Evolutionary conservation across 306 rosid species (phyloP).

Genomic region (Citrullus colocynthis): DNA sequence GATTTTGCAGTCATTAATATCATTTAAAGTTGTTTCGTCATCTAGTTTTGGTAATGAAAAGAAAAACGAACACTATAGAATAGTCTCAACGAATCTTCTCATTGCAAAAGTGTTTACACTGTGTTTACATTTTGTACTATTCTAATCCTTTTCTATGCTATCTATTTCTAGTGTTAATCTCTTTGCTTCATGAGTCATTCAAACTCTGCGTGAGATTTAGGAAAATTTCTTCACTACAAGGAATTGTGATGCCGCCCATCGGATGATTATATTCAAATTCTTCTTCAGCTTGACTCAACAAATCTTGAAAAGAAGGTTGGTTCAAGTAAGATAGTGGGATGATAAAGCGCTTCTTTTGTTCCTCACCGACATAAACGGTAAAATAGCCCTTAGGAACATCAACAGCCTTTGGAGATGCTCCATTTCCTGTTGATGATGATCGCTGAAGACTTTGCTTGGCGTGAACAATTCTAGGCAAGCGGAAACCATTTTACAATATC

Average conservation of each 20-base stretch:
- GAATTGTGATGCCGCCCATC: conserved; percentile 24
- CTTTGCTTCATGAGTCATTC: background rate
- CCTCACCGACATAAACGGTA: conserved; percentile 23
- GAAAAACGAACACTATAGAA: background rate
- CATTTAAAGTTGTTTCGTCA: background rate
- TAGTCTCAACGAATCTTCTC: background rate
- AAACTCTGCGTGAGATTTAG: background rate
- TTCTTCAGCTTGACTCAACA: conserved; percentile 15
- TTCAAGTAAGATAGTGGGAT: conserved; percentile 24
- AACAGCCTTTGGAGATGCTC: background rate
- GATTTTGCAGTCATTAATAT: background rate
- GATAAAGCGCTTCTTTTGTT: conserved; percentile 16
- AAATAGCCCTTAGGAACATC: conserved; percentile 22
- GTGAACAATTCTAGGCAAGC: background rate
- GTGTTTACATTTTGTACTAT: background rate
- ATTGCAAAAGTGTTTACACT: background rate
- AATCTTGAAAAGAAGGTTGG: conserved; percentile 20
- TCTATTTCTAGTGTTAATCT: background rate
- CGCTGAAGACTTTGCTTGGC: background rate
- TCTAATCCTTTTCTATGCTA: background rate
- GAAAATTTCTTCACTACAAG: conserved; percentile 1
- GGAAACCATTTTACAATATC: background rate
- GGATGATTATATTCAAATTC: conserved; percentile 32
- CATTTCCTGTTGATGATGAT: background rate
- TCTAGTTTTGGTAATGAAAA: background rate